Evolutionary conservation across 2,329 filamentous ascomycete species (phyloP), one percentile per base, ranked within the genome.

Genomic region (Alternaria sp.): DNA sequence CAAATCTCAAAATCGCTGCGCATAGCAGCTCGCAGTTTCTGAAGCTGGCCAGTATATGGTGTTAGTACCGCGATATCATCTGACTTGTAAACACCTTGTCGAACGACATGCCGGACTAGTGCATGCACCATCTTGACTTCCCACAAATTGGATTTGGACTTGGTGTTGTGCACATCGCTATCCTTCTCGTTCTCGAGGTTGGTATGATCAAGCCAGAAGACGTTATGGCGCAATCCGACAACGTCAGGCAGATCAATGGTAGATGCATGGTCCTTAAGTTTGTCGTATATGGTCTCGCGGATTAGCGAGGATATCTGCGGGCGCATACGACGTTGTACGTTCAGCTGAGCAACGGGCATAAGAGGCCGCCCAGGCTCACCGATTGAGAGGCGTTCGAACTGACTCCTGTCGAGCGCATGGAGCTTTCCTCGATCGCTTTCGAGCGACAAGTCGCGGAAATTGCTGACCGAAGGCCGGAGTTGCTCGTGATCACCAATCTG

Each of bases 31-130:
- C 83, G 83, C 1, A 90, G 79, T 49, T 82, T 82, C 5, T 83
- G 79, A 2, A 88, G 75, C 61, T 90, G 88, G 0, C 86, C 87
- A 0, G 83, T 69, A 59, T 91, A 90, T 0, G 88, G 88, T 0
- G 90, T 93, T 6, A 94, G 71, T 0, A 94, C 86, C 0, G 90
- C 89, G 59, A 94, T 91, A 2, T 93, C 88, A 0, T 80, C 81
- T 0, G 78, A 75, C 0, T 72, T 74, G 70, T 93, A 92, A 0
- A 67, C 70, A 0, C 89, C 89, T 69, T 93, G 90, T 0, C 83
- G 81, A 5, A 90, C 79, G 0, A 94, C 76, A 68, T 94, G 89
- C 0, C 82, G 83, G 0, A 92, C 87, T 0, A 93, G 75, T 0
- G 86, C 84, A 7, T 82, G 78, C 0, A 85, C 84, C 87, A 94